Conservation (phyloP, 345 rosid species). For the Hevea brasiliensis region DNA sequence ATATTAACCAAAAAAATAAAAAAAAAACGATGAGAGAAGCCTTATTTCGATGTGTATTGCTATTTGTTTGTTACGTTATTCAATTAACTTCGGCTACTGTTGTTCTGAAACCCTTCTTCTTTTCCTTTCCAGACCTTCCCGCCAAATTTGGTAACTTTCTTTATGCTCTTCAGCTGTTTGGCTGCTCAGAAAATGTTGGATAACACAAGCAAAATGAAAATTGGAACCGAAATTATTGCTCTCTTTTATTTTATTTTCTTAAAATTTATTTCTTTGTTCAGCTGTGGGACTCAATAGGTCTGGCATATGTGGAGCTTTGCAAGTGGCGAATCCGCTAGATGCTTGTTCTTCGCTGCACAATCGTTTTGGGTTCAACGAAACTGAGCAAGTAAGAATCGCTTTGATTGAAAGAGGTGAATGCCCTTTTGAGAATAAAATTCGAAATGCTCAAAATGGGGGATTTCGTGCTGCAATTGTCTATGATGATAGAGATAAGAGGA, state of each 20-base stretch:
- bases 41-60: not conserved
- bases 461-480: slow-evolving; percentile 61
- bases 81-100: slow-evolving; percentile 42
- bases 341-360: slow-evolving; percentile 53
- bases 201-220: not conserved
- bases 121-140: slow-evolving; percentile 63
- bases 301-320: slow-evolving; percentile 61
- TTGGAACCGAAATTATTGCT: not conserved
- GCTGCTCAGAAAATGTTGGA: slow-evolving; percentile 13
- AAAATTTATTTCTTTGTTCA: not conserved
- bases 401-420: slow-evolving; percentile 64
- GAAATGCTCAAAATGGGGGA: slow-evolving; percentile 53
- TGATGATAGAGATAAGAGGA: slow-evolving; percentile 45
- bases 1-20: not conserved
- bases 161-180: slow-evolving; percentile 11
- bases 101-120: slow-evolving; percentile 46
- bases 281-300: slow-evolving; percentile 40
- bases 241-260: not conserved
- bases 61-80: slow-evolving; percentile 25
- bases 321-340: slow-evolving; percentile 55
- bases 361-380: slow-evolving; percentile 29
- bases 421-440: slow-evolving; percentile 59
- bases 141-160: slow-evolving; percentile 61
- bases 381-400: slow-evolving; percentile 37
- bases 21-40: slow-evolving; percentile 26